Evolutionary conservation across 2,329 filamentous ascomycete species (phyloP).

Genomic region (Hypoxylon sp.): DNA sequence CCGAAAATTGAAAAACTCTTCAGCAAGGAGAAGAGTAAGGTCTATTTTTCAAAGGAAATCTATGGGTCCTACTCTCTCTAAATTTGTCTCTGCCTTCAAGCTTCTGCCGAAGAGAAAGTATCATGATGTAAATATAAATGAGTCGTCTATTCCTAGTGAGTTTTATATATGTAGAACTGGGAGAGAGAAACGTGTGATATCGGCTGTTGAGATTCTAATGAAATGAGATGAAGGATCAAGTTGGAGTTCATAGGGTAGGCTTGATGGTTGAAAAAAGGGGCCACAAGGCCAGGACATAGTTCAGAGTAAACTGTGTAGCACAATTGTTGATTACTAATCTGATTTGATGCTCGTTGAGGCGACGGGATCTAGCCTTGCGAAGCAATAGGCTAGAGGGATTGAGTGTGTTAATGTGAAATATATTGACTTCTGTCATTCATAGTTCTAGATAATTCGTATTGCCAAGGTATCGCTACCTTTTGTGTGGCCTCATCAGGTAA

Average conservation of each 20-base stretch:
- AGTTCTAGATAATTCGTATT: conserved; percentile 24
- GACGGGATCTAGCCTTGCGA: background rate
- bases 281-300: background rate
- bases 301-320: background rate
- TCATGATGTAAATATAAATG: too few relatives aligned
- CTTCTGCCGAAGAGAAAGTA: too few relatives aligned
- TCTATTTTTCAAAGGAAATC: too few relatives aligned
- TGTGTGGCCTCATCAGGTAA: conserved; percentile 6
- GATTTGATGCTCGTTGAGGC: background rate
- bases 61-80: too few relatives aligned
- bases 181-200: too few relatives aligned
- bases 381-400: background rate
- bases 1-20: too few relatives aligned
- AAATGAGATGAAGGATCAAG: background rate
- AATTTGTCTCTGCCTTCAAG: too few relatives aligned
- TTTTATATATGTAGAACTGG: too few relatives aligned
- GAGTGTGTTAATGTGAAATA: conserved; percentile 14
- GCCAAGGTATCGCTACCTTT: conserved; percentile 10
- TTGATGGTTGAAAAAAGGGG: background rate
- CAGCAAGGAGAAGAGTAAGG: too few relatives aligned
- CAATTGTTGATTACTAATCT: background rate
- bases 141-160: too few relatives aligned
- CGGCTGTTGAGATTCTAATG: too few relatives aligned
- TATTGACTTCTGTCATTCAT: conserved; percentile 30
- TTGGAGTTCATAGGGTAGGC: background rate